phyloP scores from a whole-genome alignment of 208 protist species.

The Acanthamoeba lenticulata region DNA sequence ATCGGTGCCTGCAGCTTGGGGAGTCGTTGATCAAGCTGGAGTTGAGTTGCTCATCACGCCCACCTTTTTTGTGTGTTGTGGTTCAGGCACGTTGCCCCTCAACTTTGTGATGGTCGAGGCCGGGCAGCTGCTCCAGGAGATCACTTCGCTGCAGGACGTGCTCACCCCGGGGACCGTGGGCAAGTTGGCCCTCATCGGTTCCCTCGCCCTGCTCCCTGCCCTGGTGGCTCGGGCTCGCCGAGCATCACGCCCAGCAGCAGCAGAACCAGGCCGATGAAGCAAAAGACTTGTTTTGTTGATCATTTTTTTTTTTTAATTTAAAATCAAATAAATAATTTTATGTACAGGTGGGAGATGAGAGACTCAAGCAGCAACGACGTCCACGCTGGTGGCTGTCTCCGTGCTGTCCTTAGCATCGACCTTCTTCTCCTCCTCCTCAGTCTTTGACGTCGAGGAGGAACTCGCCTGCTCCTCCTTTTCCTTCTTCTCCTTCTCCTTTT shows the following conservation, averaged over 20 bases:
- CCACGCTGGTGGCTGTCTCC: too few species aligned
- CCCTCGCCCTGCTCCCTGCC: background rate
- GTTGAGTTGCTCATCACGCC: background rate
- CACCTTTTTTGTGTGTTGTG: background rate
- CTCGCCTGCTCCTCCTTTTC: too few species aligned
- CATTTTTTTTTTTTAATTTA: too few species aligned
- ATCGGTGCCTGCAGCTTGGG: background rate
- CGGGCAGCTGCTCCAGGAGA: conserved; percentile 27
- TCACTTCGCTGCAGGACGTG: background rate
- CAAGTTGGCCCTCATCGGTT: background rate
- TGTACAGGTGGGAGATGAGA: too few species aligned
- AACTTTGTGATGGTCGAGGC: conserved; percentile 59
- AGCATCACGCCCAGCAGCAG: background rate
- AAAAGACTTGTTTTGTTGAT: too few species aligned
- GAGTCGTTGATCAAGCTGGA: background rate
- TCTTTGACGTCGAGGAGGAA: too few species aligned
- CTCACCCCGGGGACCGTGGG: background rate
- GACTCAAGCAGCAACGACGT: background rate
- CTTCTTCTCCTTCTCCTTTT: too few species aligned
- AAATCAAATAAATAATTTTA: too few species aligned
- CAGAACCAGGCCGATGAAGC: too few species aligned
- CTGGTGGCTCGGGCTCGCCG: background rate
- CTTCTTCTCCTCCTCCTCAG: too few species aligned
- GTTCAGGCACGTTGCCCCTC: conserved; percentile 8
- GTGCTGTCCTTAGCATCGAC: too few species aligned